Evolutionary conservation across 192 early-diverging fungal genomes (phyloP), one percentile per base, ranked within the genome.

Genomic region (Linnemannia zychae): DNA sequence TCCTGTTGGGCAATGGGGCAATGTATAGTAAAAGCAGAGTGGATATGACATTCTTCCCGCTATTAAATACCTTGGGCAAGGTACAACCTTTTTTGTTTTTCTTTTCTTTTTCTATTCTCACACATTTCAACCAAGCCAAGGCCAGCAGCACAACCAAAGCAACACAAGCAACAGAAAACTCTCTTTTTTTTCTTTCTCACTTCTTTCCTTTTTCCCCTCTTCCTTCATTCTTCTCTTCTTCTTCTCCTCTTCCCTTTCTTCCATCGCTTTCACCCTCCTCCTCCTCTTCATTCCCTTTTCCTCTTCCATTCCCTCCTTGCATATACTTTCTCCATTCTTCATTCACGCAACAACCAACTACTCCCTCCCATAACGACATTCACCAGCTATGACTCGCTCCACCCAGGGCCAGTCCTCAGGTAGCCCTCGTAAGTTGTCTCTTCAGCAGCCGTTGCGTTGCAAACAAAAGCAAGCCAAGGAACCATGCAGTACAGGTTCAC

Each of bases 381-480:
- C 48, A 76, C 69, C 48, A 74, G 2, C 57, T 36, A 77, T 85
- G 83, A 31, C 77, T 46, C 74, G 74, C 72, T 74, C 77, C 44
- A 44, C 57, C 17, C 53, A 72, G 40, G 83, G 69, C 63, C 77
- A 79, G 28, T 31, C 83, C 67, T 79, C 77, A 17, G 31, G 73
- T 18, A 79, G 74, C 33, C 75, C 81, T 57, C 81, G 81, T 85
- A 85, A 67, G 83, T 77, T 65, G 22, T 36, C 38, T 40, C 20
- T 20, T 13, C 20, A 22, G 11, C 34, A 34, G 28, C 47, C 48
- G 22, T 6, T 17, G 47, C 38, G 24, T 49, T 49, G 31, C 50
- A 15, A 20, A n/a, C 24, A 24, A 47, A 44, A 44, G 40, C 40
- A 44, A 9, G 40, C 40, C n/a, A n/a, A n/a, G n/a, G n/a, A n/a